Percentiles rank a stretch among this genome's conserved stretches.
Conservation (phyloP, 2,329 filamentous ascomycete species). For the Ceratocystis colombiana region DNA sequence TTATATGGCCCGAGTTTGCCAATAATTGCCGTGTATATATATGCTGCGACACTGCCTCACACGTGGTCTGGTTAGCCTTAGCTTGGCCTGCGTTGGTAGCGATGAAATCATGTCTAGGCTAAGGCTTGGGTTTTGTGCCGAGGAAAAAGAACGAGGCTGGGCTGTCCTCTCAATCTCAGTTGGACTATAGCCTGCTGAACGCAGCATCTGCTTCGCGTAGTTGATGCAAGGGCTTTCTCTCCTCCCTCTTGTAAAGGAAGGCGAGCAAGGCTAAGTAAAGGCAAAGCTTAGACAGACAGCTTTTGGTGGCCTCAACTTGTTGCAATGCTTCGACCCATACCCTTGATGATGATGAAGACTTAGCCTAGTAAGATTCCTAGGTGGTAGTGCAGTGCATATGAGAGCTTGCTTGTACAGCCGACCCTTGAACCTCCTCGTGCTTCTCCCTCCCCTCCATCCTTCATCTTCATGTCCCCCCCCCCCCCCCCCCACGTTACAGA, state of each 20-base stretch:
- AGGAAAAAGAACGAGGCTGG: constrained; percentile 6
- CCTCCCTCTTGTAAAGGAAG: background rate
- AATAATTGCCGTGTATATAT: background rate
- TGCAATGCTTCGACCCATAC: too few species aligned
- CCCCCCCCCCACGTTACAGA: constrained; percentile 11
- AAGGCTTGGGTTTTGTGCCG: background rate
- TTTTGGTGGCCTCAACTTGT: background rate
- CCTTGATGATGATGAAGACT: too few species aligned
- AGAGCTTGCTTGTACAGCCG: background rate
- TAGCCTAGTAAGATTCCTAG: too few species aligned
- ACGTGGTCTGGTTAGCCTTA: background rate
- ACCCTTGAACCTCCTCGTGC: background rate
- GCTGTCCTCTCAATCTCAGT: background rate
- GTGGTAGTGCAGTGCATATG: background rate
- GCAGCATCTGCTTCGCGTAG: background rate
- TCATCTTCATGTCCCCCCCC: background rate
- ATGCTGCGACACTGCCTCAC: constrained; percentile 4
- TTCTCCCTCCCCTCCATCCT: background rate
- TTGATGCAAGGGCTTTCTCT: background rate
- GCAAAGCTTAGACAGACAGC: background rate
- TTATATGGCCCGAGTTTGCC: background rate
- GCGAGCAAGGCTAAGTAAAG: too few species aligned
- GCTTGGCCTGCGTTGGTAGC: background rate
- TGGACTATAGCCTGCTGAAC: background rate
- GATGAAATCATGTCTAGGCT: too few species aligned